These are phyloP conservation scores for Pachysandra terminalis DNA, from an alignment of 164 flowering plant genomes.

Conservation along the genomic window DNA sequence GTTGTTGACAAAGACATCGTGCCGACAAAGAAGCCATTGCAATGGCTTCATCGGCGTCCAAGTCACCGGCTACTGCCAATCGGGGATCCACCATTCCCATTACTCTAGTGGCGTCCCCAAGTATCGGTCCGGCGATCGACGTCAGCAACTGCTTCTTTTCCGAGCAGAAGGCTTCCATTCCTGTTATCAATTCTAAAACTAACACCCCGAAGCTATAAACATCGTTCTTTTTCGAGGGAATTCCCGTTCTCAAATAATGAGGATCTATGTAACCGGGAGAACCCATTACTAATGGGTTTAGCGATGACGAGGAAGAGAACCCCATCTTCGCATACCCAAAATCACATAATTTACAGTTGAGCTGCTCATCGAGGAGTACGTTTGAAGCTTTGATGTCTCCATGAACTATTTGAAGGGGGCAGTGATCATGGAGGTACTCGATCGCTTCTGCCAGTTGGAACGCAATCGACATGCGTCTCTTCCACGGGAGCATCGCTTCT, in stretches of 20 bases:
- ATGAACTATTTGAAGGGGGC: slow-evolving; percentile 56
- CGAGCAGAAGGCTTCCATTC: slow-evolving; percentile 53
- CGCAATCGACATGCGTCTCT: slow-evolving; percentile 48
- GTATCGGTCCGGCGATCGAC: slow-evolving; percentile 18
- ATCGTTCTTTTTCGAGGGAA: neutral
- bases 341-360: slow-evolving; percentile 70
- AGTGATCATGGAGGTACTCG: slow-evolving; percentile 58
- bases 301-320: slow-evolving; percentile 33
- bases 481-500: slow-evolving; percentile 43
- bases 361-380: slow-evolving; percentile 58
- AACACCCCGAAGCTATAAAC: slow-evolving; percentile 41
- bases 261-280: neutral
- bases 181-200: slow-evolving; percentile 61
- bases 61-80: slow-evolving; percentile 33
- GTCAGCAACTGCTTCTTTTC: slow-evolving; percentile 38
- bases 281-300: neutral
- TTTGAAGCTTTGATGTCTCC: no score
- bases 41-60: slow-evolving; percentile 35
- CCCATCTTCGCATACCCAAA: slow-evolving; percentile 75
- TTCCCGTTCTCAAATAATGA: neutral
- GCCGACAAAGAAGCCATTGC: slow-evolving; percentile 37
- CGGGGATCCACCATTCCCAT: slow-evolving; percentile 48
- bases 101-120: slow-evolving; percentile 27
- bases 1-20: slow-evolving; percentile 40
- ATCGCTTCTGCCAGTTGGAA: slow-evolving; percentile 64